Evolutionary conservation across 1,284 basidiomycete species (phyloP), one percentile per base, ranked within the genome.

Genomic region (Kwoniella shivajii): DNA sequence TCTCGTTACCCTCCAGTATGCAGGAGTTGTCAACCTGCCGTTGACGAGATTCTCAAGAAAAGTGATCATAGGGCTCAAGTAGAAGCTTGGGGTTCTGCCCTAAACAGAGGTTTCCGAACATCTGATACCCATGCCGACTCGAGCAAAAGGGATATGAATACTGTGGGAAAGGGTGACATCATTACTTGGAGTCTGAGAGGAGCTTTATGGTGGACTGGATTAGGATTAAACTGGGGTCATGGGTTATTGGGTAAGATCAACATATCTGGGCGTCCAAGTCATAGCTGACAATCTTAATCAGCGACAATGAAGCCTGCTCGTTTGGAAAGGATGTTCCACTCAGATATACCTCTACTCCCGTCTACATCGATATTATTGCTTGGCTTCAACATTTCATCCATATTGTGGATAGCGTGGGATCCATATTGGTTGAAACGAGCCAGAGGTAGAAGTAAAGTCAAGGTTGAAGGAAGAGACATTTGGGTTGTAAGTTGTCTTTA

Each of bases 1-100:
- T 65, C 79, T 5, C 88, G 92, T 6, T 95, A 94, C 72, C 92
- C 92, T 13, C 88, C 88, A 1, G 86, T 94, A 16, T 96, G 92
- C 73, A 78, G 80, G 0, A 72, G 79, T 2, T 96, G 92, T 68
- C 80, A 84, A 31, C 87, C 88, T 0, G 82, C 82, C 0, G 89
- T 94, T 0, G 89, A 93, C 64, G 88, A 88, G 33, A 86, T 89
- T 60, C 87, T 96, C 50, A 79, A 81, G 46, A 82, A 82, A 61
- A 87, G 88, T 62, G 87, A 95, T 64, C 82, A 86, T 54, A 88
- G 89, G 84, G 90, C 90, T 4, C 87, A 90, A 31, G 84, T 86
- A 4, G 84, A 84, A 57, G 90, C 89, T 2, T 82, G 92, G 10
- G 68, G 71, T 2, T 67, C 62, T 1, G 74, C 74, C 0, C 56